Conservation (phyloP, 2,329 filamentous ascomycete species). For the Chrysosporium keratinophilum region DNA sequence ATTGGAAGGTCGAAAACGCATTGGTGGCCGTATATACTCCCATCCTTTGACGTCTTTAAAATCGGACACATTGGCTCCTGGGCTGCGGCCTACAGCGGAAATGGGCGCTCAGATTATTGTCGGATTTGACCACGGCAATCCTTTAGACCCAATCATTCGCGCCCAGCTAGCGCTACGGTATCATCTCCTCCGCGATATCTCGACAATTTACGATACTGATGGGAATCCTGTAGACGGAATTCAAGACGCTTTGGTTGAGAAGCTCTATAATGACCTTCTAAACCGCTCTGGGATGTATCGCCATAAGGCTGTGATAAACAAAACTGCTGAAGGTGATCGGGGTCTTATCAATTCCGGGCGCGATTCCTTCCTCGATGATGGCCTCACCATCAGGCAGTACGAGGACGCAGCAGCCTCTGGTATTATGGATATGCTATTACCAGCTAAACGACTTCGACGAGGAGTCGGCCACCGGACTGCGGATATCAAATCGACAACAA, state of each 20-base stretch:
- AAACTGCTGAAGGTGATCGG: conserved; percentile 70
- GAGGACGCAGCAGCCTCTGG: conserved; percentile 60
- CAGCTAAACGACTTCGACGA: conserved; percentile 35
- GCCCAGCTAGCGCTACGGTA: conserved; percentile 82
- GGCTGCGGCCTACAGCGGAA: conserved; percentile 68
- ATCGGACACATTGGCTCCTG: conserved; percentile 40
- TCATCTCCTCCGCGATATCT: conserved; percentile 66
- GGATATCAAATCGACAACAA: conserved; percentile 40
- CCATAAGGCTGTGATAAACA: conserved; percentile 58
- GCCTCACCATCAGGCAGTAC: conserved; percentile 59
- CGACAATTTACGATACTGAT: conserved; percentile 72
- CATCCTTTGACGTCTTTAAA: conserved; percentile 55
- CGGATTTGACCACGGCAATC: conserved; percentile 91
- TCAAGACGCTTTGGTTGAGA: conserved; percentile 75
- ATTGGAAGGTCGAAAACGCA: conserved; percentile 73
- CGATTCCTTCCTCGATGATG: conserved; percentile 61
- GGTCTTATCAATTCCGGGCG: conserved; percentile 72
- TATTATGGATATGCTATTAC: conserved; percentile 35
- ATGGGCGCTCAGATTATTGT: conserved; percentile 98
- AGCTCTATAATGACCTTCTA: conserved; percentile 86
- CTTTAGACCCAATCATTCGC: conserved; percentile 79
- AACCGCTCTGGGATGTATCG: conserved; percentile 88
- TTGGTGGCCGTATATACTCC: conserved; percentile 91
- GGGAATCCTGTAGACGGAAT: conserved; percentile 58
- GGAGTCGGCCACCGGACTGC: conserved; percentile 40